Base-by-base conservation (phyloP, 345 rosid genomes). In the Populus pruinosa region DNA sequence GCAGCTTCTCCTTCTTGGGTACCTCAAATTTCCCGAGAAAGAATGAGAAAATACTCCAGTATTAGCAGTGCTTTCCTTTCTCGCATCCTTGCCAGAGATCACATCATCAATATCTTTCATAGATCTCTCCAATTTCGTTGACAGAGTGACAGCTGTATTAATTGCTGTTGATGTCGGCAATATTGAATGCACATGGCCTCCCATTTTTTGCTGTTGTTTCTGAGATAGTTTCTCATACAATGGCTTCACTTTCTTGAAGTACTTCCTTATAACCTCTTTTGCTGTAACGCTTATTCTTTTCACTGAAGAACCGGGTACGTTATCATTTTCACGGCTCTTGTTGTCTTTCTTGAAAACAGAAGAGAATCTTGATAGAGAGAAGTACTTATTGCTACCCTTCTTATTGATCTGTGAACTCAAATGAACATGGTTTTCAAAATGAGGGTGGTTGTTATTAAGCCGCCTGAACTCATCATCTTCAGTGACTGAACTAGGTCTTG, bases 221-320 rank as follows among this genome's bases (percentile, higher is more conserved):
- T 87, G 90, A 35, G 97, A 90, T 41, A 93, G 75, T 81, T 93
- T 95, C 67, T 93, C 99, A 87, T 95, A 93, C 72, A 95, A 72
- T 20, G 99, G 99, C 86, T 93, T 95, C 82, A 90, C 98, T 73
- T 92, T 95, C 84, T 93, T 95, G 87, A 95, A 41, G 70, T 95
- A 95, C 78, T 93, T 95, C 49, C 93, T 85, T 74, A 91, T 85
- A 2, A 91, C 99, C 35, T 92, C 97, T 76, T 86, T 95, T 0
- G 98, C 98, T 2, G 98, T 86, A 0, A 88, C 78, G 81, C 98
- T 91, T 91, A 90, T 84, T 80, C 90, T 86, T 83, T 86, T 95
- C 49, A 91, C 92, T 3, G 96, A 87, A 7, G 93, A 88, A 2
- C 76, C 59, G 0, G 77, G 1, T 1, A 75, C 43, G 39, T 43